Evolutionary conservation across 2,329 filamentous ascomycete genomes (phyloP), one percentile per base, ranked within the genome.

Genomic region (Gremmenia infestans): DNA sequence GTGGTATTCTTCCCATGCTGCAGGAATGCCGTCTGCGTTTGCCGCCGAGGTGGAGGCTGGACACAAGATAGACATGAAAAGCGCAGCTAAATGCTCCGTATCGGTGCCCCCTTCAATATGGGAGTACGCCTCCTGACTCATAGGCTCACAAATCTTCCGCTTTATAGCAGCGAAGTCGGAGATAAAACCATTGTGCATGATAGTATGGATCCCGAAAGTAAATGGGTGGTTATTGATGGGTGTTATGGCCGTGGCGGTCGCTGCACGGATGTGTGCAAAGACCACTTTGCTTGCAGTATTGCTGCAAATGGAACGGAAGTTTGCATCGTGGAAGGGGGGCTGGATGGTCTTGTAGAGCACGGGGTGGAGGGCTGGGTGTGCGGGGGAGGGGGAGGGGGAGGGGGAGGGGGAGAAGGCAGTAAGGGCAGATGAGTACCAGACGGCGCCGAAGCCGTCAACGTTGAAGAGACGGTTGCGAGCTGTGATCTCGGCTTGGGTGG

Each of bases 141-240:
- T 69, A 5, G 75, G 66, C 19, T 72, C 68, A 12, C 60, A 74
- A 57, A 81, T 67, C 23, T 74, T 72, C 8, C 77, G 73, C 32
- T 76, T 73, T 49, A 81, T 76, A 7, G 66, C 59, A 2, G 69
- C 61, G 64, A 81, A 81, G 58, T 75, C 68, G 11, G 73, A 72
- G 36, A 81, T 72, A 15, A 73, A 73, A 2, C 79, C 79, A 62
- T 81, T 81, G 70, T 82, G 79, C 79, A 82, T 81, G 64, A 81
- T 77, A 8, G 72, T 71, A 59, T 81, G 77, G 39, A 78, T 70
- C 14, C 79, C 79, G 52, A 81, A 81, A 32, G 76, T 72, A 64
- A 81, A 82, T 5, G 79, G 79, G 57, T 82, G 79, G 46, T 76
- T 78, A 66, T 81, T 82, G 19, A 78, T 74, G 15, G 72, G 71